A percentile compares a stretch with the other conserved stretches of the same genome.
Evolutionary conservation across 1,139 yeast species (phyloP).

Genomic region (Pichia sp.): DNA sequence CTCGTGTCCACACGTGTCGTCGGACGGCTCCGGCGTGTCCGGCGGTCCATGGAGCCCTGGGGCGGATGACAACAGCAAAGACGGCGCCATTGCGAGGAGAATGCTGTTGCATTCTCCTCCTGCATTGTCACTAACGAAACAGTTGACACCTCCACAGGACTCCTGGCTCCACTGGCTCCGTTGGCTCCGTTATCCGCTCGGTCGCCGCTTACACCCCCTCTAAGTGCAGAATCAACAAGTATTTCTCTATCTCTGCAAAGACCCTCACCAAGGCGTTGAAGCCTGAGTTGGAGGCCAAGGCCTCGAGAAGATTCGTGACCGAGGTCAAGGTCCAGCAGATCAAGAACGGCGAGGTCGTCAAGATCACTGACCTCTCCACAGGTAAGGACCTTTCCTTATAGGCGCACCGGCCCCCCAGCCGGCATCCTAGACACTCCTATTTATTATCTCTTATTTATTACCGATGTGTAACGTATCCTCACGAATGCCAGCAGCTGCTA

Average conservation of each 20-base stretch:
- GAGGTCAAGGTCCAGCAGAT: constrained; percentile 76
- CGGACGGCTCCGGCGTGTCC: no score
- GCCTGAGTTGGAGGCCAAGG: constrained; percentile 75
- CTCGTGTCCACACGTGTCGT: no score
- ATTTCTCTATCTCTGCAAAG: constrained; percentile 86
- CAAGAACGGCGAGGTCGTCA: constrained; percentile 55
- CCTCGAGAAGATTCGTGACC: constrained; percentile 68
- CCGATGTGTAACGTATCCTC: constrained; percentile 4
- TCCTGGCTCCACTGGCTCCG: no score
- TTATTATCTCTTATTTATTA: constrained; percentile 9
- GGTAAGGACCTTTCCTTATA: constrained; percentile 22
- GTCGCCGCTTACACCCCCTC: background rate
- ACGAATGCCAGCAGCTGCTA: no score
- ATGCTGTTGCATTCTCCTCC: no score
- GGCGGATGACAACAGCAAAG: no score
- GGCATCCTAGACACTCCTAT: constrained; percentile 5
- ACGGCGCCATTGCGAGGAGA: no score
- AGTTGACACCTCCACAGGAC: no score
- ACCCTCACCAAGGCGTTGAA: constrained; percentile 86
- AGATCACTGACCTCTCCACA: constrained; percentile 27
- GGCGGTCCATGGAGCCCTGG: no score
- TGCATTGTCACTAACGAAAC: no score
- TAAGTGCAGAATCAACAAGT: constrained; percentile 64
- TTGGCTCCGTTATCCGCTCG: background rate
- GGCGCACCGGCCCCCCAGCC: background rate